Percentiles rank a stretch among this genome's conserved stretches.
These are phyloP conservation scores for Mortierella sp. DNA, from an alignment of 371 early-diverging fungal genomes.

Conservation along the genomic window DNA sequence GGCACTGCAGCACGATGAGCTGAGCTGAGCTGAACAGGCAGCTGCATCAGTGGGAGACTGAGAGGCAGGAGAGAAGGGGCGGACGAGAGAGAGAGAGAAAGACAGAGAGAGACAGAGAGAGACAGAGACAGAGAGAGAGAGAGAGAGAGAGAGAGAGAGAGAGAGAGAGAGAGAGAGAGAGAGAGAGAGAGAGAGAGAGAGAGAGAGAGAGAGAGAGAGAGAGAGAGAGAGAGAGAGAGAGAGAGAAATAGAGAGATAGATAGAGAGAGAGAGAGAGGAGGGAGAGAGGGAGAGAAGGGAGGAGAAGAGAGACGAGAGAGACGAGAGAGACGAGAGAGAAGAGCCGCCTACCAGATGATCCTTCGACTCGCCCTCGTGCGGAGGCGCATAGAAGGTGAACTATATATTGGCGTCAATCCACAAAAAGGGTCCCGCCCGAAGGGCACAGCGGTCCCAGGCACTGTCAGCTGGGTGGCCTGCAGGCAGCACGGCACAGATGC, in stretches of 20 bases:
- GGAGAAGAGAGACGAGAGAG: too few relatives aligned
- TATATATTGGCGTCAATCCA: too few relatives aligned
- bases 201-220: background rate
- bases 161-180: background rate
- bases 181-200: too few relatives aligned
- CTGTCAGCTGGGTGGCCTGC: too few relatives aligned
- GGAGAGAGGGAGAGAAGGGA: background rate
- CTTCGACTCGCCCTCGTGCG: too few relatives aligned
- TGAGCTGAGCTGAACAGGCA: slow-evolving; percentile 4
- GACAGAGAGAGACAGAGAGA: background rate
- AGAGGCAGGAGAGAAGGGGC: background rate
- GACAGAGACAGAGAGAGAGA: background rate
- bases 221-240: background rate
- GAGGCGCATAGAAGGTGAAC: too few relatives aligned
- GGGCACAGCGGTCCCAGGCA: too few relatives aligned
- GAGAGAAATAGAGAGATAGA: background rate
- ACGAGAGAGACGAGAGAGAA: too few relatives aligned
- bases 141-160: background rate
- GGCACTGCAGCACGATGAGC: slow-evolving; percentile 17
- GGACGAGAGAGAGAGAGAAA: background rate
- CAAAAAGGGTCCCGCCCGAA: too few relatives aligned
- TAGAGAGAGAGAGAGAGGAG: background rate
- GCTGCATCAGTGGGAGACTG: background rate
- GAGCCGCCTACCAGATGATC: too few relatives aligned
- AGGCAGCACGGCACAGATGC: too few relatives aligned